These are phyloP conservation scores for Oryza australiensis DNA, from an alignment of 176 grass and related monocot genomes.

Conservation along the genomic window DNA sequence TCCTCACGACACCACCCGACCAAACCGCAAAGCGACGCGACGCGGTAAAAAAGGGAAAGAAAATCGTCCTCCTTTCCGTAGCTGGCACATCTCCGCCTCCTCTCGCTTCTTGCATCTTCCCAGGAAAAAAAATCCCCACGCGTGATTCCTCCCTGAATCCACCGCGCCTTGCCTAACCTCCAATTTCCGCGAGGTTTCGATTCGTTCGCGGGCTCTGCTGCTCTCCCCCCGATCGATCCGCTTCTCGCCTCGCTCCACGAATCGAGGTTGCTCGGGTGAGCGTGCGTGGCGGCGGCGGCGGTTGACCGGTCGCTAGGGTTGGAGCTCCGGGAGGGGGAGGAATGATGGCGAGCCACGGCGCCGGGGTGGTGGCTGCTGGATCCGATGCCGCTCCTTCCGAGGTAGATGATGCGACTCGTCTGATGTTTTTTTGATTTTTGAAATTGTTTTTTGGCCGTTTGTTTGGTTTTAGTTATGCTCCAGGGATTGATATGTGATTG, in stretches of 20 bases:
- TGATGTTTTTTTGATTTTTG: neutral
- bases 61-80: neutral
- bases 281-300: neutral
- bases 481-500: neutral
- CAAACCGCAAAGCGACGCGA: constrained; percentile 11
- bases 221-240: neutral
- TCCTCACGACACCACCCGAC: neutral
- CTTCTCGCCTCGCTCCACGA: neutral
- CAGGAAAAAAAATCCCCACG: neutral
- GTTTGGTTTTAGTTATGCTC: neutral
- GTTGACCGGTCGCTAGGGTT: constrained; percentile 30
- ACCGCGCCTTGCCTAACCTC: neutral
- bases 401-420: constrained; percentile 36
- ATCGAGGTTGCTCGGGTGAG: neutral
- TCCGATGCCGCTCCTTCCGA: constrained; percentile 44
- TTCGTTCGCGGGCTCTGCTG: neutral
- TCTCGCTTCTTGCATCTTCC: constrained; percentile 15
- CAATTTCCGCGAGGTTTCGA: neutral
- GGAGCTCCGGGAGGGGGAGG: neutral
- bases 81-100: neutral
- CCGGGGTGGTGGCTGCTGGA: constrained; percentile 40
- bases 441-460: neutral
- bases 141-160: constrained; percentile 13
- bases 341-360: constrained; percentile 63
- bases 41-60: constrained; percentile 10